phyloP scores from a whole-genome alignment of 2,329 filamentous ascomycete genomes.

The Aspergillus pseudonomiae region DNA sequence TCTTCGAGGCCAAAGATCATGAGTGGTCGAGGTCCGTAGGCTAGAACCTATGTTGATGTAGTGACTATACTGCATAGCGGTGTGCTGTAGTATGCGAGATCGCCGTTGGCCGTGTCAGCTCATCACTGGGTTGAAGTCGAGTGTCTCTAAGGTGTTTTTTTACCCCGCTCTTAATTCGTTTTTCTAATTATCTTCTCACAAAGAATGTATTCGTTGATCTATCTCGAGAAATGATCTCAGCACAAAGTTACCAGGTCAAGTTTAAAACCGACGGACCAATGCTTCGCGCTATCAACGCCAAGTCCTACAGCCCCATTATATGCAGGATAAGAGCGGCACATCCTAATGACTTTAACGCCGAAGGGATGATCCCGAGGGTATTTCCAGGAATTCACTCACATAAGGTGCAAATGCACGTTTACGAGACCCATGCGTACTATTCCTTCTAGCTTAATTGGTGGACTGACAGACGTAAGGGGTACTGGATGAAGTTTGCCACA shows the following conservation, averaged over 20 bases:
- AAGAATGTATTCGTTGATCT: neutral
- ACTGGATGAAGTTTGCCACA: slow-evolving; percentile 11
- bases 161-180: neutral
- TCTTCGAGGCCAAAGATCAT: neutral
- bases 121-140: neutral
- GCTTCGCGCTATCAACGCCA: neutral
- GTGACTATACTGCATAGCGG: neutral
- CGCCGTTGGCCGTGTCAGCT: slow-evolving; percentile 7
- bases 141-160: neutral
- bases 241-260: neutral
- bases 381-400: slow-evolving; percentile 13
- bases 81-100: slow-evolving; percentile 13
- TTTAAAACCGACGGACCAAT: neutral
- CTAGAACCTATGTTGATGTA: neutral
- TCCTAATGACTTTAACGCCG: slow-evolving; percentile 2
- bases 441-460: slow-evolving; percentile 4
- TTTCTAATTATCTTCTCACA: neutral
- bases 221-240: neutral
- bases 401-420: slow-evolving; percentile 14
- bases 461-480: slow-evolving; percentile 9
- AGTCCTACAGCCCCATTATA: neutral
- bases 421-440: neutral
- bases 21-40: neutral
- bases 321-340: slow-evolving; percentile 4
- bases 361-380: slow-evolving; percentile 4